Evolutionary conservation across 805 yeast genomes (phyloP), one percentile per base, ranked within the genome.

Genomic region (Wickerhamomyces bisporus): DNA sequence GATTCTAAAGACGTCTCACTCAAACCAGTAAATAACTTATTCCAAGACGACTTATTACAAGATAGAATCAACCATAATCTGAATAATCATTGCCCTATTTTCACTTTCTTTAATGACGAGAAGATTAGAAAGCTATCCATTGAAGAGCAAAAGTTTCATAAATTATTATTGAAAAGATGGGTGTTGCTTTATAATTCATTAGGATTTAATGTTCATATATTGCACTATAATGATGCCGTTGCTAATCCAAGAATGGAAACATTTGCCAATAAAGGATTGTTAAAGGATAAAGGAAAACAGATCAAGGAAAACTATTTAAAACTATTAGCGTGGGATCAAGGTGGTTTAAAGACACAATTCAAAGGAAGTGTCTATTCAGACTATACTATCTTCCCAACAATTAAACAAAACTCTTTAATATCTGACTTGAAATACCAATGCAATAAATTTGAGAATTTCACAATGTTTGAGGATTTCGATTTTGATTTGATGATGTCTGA

Each of bases 1-100:
- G 5, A 10, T 14, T 32, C 19, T 12, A 21, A 85, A 41, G 79
- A 80, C 44, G 95, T 95, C 1, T 82, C 81, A 48, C 15, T 44
- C 1, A 18, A 26, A 29, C 40, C 43, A 2, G 38, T 34, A 12
- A 29, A 28, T 1, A 42, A 40, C 13, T 24, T 47, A 4, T 33
- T 43, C 24, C 26, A 28, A 1, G 49, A 47, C 26, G 44, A 38
- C 3, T 29, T 17, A n/a, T 31, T 49, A 3, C 40, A 30, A 8
- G 18, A 35, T 23, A 33, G 45, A 26, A 39, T 49, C 9, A 37
- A 27, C 16, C 27, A 43, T 29, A 39, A 21, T 14, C 14, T 24
- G 11, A 42, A 41, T 15, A 36, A 39, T 13, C 31, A 35, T 18
- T 42, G 40, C 14, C 36, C 42, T 2, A 36, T 48, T 8, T 43